Evolutionary conservation across 352 stramenopile species (phyloP).

Genomic region (Phytophthora ohioensis): DNA sequence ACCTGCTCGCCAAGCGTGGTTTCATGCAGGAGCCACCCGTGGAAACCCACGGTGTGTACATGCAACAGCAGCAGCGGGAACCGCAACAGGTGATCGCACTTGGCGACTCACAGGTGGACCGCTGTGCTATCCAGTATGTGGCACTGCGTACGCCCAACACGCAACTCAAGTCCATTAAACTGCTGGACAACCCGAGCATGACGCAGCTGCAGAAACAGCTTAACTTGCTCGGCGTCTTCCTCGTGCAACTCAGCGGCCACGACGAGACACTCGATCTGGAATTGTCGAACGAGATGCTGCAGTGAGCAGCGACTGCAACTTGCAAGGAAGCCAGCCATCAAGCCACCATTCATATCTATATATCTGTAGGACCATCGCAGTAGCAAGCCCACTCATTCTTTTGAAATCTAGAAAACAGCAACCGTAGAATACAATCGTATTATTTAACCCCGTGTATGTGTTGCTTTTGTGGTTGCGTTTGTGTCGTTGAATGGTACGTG

Average conservation of each 20-base stretch:
- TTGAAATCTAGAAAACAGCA: constrained; percentile 30
- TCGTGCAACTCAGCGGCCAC: constrained; percentile 71
- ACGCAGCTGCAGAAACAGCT: constrained; percentile 80
- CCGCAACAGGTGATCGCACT: constrained; percentile 75
- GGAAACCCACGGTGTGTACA: constrained; percentile 28
- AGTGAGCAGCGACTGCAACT: constrained; percentile 32
- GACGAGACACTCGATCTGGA: constrained; percentile 76
- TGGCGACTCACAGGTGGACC: constrained; percentile 77
- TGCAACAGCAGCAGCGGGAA: constrained; percentile 39
- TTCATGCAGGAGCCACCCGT: constrained; percentile 31
- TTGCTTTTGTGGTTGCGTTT: not conserved
- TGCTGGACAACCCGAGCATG: constrained; percentile 81
- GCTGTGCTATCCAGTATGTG: constrained; percentile 76
- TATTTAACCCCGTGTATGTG: constrained; percentile 28
- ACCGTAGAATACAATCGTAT: constrained; percentile 31
- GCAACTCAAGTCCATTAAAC: constrained; percentile 82
- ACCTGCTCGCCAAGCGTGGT: constrained; percentile 54
- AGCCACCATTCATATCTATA: constrained; percentile 35
- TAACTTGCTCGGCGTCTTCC: constrained; percentile 61
- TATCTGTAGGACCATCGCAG: constrained; percentile 30
- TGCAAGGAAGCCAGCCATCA: constrained; percentile 7
- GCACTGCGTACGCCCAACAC: constrained; percentile 53
- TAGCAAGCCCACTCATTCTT: constrained; percentile 11
- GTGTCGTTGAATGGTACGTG: constrained; percentile 3
- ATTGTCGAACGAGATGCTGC: constrained; percentile 75